Evolutionary conservation across 345 rosid genomes (phyloP), one percentile per base, ranked within the genome.

Genomic region (Dipteronia dyeriana): DNA sequence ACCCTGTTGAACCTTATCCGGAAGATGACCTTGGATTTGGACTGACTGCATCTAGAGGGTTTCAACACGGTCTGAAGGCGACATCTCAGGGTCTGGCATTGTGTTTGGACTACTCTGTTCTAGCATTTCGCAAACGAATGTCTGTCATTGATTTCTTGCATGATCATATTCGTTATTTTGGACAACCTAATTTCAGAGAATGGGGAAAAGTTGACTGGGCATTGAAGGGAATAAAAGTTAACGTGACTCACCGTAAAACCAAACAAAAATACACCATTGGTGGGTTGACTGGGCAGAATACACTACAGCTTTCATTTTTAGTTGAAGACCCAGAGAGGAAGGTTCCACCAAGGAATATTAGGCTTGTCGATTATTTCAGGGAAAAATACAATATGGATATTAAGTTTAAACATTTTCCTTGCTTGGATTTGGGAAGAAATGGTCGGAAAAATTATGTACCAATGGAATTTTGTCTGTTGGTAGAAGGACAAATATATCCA

Each of bases 401-500:
- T 65, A 66, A 9, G 70, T 61, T 79, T 64, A 76, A 78, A 70
- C 87, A 93, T 76, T 76, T 90, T 63, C 98, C 98, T 41, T 84
- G 94, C 82, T 78, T 95, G 74, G 95, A 95, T 80, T 62, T 95
- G 75, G 86, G 97, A 19, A 91, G 78, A 79, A 77, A 75, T 73
- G 85, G 85, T 34, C 80, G 85, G 57, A 74, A 77, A 75, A 88
- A 91, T 68, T 76, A 78, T 31, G 90, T 95, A 8, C 98, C 98
- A 0, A 90, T 95, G 98, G 98, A 91, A 76, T 88, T 89, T 49
- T 95, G 97, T 29, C 85, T 77, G 25, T 80, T 93, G 73, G 90
- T 86, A 5, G 97, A 90, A 66, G 97, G 98, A 41, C 97, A 95
- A 83, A 81, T 91, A 67, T 91, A 84, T 80, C 97, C 92, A n/a